phyloP scores from a whole-genome alignment of 2,329 filamentous ascomycete genomes.

The Dothideomycetidae sp. region DNA sequence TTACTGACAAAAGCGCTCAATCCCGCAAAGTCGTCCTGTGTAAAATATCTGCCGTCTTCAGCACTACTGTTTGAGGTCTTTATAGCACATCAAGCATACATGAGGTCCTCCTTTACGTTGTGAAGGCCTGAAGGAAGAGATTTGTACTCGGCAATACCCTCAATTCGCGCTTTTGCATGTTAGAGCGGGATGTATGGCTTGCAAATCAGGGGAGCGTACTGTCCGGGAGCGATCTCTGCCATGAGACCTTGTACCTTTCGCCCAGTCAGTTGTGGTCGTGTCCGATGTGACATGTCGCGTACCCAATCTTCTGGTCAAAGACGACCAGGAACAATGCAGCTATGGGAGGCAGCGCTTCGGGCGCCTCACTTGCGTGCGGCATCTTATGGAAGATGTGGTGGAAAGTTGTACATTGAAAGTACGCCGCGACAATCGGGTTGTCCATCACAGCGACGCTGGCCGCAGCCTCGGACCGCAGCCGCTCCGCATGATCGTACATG shows the following conservation, averaged over 20 bases:
- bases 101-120: conserved; percentile 69
- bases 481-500: background rate
- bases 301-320: conserved; percentile 27
- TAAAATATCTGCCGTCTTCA: conserved; percentile 59
- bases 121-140: conserved; percentile 87
- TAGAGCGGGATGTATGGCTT: conserved; percentile 1
- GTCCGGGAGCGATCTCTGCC: conserved; percentile 60
- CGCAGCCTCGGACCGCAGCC: background rate
- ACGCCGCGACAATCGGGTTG: background rate
- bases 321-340: conserved; percentile 23
- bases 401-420: background rate
- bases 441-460: background rate
- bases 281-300: conserved; percentile 8
- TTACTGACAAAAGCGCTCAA: conserved; percentile 84
- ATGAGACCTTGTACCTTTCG: conserved; percentile 61
- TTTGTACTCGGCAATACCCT: conserved; percentile 89
- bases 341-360: conserved; percentile 16
- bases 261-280: background rate
- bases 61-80: conserved; percentile 1
- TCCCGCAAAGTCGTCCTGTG: conserved; percentile 71
- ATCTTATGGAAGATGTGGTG: background rate
- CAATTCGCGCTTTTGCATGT: conserved; percentile 41
- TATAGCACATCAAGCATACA: conserved; percentile 27
- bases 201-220: conserved; percentile 33
- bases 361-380: conserved; percentile 3